These are phyloP conservation scores for Peniophora sp. DNA, from an alignment of 1,284 basidiomycete species.

Conservation along the genomic window DNA sequence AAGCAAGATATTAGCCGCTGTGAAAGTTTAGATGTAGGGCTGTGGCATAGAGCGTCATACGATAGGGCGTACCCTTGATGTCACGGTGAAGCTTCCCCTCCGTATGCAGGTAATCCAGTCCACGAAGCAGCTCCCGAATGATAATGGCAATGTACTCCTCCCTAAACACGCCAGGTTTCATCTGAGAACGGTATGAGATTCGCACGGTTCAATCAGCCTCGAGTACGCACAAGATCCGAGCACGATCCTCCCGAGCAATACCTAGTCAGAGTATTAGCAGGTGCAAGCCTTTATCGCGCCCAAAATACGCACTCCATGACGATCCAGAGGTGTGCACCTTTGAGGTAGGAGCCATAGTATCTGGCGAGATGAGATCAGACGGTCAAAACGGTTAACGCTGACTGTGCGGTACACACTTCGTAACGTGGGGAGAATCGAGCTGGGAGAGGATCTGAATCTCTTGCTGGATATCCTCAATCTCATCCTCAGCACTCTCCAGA, in stretches of 20 bases:
- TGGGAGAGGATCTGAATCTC: constrained; percentile 99
- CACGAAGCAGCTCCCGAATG: constrained; percentile 83
- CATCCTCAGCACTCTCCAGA: constrained; percentile 97
- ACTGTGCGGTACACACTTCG: constrained; percentile 57
- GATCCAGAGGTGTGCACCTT: constrained; percentile 96
- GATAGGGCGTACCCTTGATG: constrained; percentile 74
- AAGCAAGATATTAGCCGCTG: constrained; percentile 92
- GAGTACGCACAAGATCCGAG: constrained; percentile 62
- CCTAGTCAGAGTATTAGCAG: constrained; percentile 29
- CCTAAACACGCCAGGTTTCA: constrained; percentile 95
- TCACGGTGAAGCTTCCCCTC: constrained; percentile 98
- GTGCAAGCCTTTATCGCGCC: neutral
- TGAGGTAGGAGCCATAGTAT: constrained; percentile 94
- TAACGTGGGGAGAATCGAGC: constrained; percentile 92
- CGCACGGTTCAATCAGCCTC: constrained; percentile 4
- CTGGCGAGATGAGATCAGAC: constrained; percentile 26
- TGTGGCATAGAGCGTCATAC: neutral
- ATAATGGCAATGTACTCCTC: constrained; percentile 99
- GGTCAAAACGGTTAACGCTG: neutral
- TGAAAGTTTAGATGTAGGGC: neutral
- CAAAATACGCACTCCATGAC: constrained; percentile 87
- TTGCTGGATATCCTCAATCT: constrained; percentile 99
- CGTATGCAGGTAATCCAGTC: constrained; percentile 91
- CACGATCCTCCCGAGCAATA: constrained; percentile 84
- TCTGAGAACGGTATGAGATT: constrained; percentile 40